These are phyloP conservation scores for Bassia scoparia DNA, from an alignment of 148 eudicot species.

Conservation along the genomic window DNA sequence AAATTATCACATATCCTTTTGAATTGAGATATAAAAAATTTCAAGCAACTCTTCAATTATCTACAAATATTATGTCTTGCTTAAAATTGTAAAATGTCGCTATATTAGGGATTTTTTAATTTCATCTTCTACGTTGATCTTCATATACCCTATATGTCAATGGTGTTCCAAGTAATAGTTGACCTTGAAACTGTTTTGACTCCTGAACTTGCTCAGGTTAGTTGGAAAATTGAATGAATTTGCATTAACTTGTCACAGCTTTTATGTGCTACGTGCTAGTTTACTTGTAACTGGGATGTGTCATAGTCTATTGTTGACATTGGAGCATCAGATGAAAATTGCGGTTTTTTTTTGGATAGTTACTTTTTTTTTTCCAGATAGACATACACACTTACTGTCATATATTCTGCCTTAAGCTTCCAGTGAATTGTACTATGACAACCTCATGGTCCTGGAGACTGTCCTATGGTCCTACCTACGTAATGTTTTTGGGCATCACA, in stretches of 20 bases:
- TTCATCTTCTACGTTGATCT: not conserved
- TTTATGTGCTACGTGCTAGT: not conserved
- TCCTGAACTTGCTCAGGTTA: not conserved
- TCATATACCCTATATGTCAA: not conserved
- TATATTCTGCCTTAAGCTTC: not conserved
- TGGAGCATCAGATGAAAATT: not conserved
- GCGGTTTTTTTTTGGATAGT: not conserved
- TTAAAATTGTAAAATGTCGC: not conserved
- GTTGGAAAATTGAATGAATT: not conserved
- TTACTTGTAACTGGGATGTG: not conserved
- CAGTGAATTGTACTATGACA: not conserved
- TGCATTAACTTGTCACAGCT: not conserved
- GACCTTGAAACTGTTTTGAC: not conserved
- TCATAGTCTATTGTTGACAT: not conserved
- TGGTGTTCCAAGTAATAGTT: not conserved
- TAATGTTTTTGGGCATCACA: too few species aligned
- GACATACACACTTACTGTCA: too few species aligned
- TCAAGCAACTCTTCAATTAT: not conserved
- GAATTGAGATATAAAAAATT: not conserved
- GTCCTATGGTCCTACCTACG: too few species aligned
- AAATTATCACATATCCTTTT: not conserved
- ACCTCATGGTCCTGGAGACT: not conserved
- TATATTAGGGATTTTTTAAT: not conserved
- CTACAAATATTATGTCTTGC: not conserved
- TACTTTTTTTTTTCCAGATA: too few species aligned